phyloP scores from a whole-genome alignment of 2,329 filamentous ascomycete species.

The Drechslera avenae region DNA sequence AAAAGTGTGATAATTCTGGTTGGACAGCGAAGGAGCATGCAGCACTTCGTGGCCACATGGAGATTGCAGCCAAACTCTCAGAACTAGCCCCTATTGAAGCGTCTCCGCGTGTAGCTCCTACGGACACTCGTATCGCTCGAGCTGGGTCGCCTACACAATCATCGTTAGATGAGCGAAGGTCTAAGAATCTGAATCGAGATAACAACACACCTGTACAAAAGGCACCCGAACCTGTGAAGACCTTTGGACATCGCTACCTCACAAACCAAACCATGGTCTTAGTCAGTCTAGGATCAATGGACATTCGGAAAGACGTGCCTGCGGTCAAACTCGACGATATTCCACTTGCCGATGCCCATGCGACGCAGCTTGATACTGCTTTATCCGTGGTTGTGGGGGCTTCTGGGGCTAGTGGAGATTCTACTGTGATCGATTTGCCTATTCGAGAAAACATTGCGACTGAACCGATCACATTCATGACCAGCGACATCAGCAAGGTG shows the following conservation, averaged over 20 bases:
- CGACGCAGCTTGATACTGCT: constrained; percentile 91
- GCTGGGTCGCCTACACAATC: constrained; percentile 58
- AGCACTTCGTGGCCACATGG: constrained; percentile 83
- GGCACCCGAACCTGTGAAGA: constrained; percentile 80
- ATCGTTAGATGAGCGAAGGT: constrained; percentile 60
- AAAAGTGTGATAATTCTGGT: constrained; percentile 79
- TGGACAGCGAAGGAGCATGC: constrained; percentile 97
- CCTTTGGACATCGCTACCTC: constrained; percentile 94
- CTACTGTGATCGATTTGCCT: constrained; percentile 87
- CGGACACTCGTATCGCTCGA: constrained; percentile 35
- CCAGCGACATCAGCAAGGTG: constrained; percentile 76
- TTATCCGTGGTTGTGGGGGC: constrained; percentile 90
- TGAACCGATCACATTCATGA: constrained; percentile 88
- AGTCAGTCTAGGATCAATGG: constrained; percentile 93
- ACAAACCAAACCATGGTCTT: constrained; percentile 87
- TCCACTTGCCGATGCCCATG: constrained; percentile 83
- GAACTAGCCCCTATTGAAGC: constrained; percentile 55
- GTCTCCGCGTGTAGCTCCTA: constrained; percentile 32
- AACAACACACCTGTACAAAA: constrained; percentile 48
- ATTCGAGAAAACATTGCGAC: constrained; percentile 93
- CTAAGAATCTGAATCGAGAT: constrained; percentile 48
- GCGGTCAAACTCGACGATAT: constrained; percentile 88
- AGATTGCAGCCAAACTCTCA: constrained; percentile 73
- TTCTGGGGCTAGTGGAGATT: constrained; percentile 81
- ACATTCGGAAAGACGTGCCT: constrained; percentile 79